Conservation (phyloP, 441 rosid genomes). For the Jatropha podagrica region DNA sequence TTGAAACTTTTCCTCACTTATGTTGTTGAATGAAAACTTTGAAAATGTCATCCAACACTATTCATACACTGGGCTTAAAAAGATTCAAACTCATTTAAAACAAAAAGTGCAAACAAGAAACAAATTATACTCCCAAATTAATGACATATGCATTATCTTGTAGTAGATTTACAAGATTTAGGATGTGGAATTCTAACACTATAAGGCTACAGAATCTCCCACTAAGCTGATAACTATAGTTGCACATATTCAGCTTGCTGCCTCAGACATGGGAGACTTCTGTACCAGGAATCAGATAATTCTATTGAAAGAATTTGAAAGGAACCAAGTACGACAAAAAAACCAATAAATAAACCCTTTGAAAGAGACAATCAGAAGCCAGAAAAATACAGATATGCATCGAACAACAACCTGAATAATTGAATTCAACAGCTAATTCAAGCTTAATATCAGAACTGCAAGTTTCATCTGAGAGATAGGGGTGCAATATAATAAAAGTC, state of each 20-base stretch:
- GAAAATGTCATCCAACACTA: not conserved
- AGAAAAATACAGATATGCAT: not conserved
- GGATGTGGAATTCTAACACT: not conserved
- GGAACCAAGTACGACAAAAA: not conserved
- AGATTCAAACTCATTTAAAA: not conserved
- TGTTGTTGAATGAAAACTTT: not conserved
- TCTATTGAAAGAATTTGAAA: not conserved
- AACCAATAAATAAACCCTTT: not conserved
- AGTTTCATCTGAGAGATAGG: no score
- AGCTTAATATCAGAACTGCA: no score
- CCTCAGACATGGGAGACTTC: not conserved
- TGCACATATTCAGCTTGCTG: not conserved
- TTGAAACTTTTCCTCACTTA: not conserved
- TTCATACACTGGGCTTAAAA: no score
- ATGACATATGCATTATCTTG: not conserved
- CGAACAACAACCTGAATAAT: no score
- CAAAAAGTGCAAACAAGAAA: not conserved
- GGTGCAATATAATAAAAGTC: no score
- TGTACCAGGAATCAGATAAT: not conserved
- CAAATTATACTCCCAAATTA: not conserved
- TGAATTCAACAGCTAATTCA: no score
- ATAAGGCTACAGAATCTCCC: not conserved
- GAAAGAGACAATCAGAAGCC: not conserved
- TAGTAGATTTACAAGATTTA: not conserved
- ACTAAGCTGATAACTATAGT: not conserved